A percentile compares a stretch with the other conserved stretches of the same genome.
These are phyloP conservation scores for Xylaria sp. DNA, from an alignment of 2,329 filamentous ascomycete genomes.

Conservation along the genomic window DNA sequence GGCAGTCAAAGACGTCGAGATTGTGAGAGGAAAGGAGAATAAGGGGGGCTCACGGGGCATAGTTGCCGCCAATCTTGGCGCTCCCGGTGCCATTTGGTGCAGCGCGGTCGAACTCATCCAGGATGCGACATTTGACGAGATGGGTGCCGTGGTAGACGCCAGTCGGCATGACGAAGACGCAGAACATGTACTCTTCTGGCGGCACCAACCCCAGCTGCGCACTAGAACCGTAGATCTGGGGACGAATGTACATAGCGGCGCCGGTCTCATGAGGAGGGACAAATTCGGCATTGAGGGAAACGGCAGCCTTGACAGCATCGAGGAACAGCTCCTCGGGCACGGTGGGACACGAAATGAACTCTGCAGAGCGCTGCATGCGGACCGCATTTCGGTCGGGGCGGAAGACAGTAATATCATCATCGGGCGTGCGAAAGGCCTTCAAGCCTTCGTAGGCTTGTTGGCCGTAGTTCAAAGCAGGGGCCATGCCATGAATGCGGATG, in stretches of 20 bases:
- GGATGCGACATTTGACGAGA: slow-evolving; percentile 83
- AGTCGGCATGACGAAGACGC: slow-evolving; percentile 87
- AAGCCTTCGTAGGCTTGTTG: slow-evolving; percentile 99
- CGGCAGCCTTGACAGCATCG: slow-evolving; percentile 77
- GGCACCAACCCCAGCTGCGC: slow-evolving; percentile 86
- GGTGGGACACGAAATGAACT: slow-evolving; percentile 80
- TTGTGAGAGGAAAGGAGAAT: neutral
- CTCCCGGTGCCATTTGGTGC: slow-evolving; percentile 90
- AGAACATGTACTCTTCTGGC: slow-evolving; percentile 90
- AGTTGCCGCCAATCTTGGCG: slow-evolving; percentile 96
- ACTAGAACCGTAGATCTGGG: slow-evolving; percentile 83
- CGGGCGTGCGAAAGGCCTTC: slow-evolving; percentile 86
- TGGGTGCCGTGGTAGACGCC: slow-evolving; percentile 92
- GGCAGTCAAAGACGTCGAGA: neutral
- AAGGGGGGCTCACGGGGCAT: slow-evolving; percentile 68
- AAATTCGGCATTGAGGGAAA: slow-evolving; percentile 85
- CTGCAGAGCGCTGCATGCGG: slow-evolving; percentile 84
- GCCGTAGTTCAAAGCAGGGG: slow-evolving; percentile 93
- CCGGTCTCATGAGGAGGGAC: slow-evolving; percentile 90
- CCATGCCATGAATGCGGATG: slow-evolving; percentile 92
- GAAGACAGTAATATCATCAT: slow-evolving; percentile 81
- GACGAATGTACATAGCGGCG: slow-evolving; percentile 90
- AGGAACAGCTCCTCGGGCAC: slow-evolving; percentile 80
- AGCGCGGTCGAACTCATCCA: slow-evolving; percentile 91
- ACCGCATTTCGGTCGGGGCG: slow-evolving; percentile 82